Conservation (phyloP, 202 grass and related monocot species). For the Sporobolus alterniflorus region DNA sequence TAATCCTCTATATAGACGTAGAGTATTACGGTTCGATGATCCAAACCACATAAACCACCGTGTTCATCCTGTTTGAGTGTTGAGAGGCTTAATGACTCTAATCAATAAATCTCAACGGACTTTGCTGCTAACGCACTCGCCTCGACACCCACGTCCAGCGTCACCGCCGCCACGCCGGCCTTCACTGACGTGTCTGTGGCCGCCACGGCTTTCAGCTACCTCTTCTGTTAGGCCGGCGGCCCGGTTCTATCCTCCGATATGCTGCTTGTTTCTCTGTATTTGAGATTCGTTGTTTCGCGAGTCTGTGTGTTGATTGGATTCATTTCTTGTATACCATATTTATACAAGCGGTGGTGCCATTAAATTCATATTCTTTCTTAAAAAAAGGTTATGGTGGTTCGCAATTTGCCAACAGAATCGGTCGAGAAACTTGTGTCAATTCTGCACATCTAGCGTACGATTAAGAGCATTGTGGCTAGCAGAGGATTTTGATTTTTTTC, state of each 20-base stretch:
- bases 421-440: not conserved
- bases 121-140: conserved; percentile 36
- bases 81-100: too few species aligned
- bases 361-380: not conserved
- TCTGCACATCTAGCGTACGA: not conserved
- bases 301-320: not conserved
- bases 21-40: too few species aligned
- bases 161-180: not conserved
- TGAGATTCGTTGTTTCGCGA: not conserved
- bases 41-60: too few species aligned
- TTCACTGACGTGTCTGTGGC: conserved; percentile 18
- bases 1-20: too few species aligned
- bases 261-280: not conserved
- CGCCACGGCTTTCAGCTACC: conserved; percentile 26
- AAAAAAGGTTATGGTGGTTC: not conserved
- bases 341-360: not conserved
- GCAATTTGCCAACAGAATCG: not conserved
- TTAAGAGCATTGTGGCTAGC: not conserved
- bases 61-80: too few species aligned
- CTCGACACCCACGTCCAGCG: conserved; percentile 18
- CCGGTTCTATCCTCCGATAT: not conserved
- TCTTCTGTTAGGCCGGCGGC: conserved; percentile 39
- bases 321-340: not conserved
- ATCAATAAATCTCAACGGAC: too few species aligned
- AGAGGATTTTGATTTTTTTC: not conserved